Evolutionary conservation across 176 grass and related monocot species (phyloP).

Genomic region (Triticum dicoccoides): DNA sequence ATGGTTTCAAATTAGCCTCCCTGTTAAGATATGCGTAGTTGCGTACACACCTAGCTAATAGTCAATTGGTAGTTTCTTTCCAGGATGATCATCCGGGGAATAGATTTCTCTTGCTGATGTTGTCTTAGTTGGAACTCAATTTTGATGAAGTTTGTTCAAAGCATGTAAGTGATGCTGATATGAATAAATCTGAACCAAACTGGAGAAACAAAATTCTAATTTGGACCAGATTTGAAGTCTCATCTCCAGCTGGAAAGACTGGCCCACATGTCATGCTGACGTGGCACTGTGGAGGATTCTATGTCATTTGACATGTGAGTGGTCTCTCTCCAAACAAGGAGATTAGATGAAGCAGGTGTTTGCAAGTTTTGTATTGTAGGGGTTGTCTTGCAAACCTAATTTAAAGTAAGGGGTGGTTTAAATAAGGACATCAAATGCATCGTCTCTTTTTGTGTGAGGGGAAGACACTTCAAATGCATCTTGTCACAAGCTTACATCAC

Average conservation of each 20-base stretch:
- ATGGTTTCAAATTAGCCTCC: neutral
- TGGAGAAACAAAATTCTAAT: neutral
- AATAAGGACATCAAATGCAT: neutral
- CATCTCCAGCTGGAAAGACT: too few relatives aligned
- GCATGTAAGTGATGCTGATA: neutral
- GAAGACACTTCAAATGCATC: neutral
- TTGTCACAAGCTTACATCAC: neutral
- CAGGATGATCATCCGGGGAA: neutral
- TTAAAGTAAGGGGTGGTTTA: neutral
- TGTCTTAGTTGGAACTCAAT: neutral
- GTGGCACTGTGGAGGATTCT: too few relatives aligned
- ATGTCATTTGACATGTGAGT: too few relatives aligned
- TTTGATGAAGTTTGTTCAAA: neutral
- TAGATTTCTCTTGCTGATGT: neutral
- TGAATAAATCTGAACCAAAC: neutral
- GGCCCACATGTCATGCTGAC: too few relatives aligned
- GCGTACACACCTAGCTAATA: neutral
- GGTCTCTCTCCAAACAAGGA: too few relatives aligned
- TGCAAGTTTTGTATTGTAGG: too few relatives aligned
- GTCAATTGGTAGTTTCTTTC: neutral
- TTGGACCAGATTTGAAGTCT: too few relatives aligned
- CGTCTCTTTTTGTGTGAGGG: neutral
- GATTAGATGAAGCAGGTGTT: too few relatives aligned
- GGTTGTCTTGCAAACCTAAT: neutral
- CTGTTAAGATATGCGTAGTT: neutral